phyloP scores from a whole-genome alignment of 1,284 basidiomycete genomes.

The Inonotus obliquus region DNA sequence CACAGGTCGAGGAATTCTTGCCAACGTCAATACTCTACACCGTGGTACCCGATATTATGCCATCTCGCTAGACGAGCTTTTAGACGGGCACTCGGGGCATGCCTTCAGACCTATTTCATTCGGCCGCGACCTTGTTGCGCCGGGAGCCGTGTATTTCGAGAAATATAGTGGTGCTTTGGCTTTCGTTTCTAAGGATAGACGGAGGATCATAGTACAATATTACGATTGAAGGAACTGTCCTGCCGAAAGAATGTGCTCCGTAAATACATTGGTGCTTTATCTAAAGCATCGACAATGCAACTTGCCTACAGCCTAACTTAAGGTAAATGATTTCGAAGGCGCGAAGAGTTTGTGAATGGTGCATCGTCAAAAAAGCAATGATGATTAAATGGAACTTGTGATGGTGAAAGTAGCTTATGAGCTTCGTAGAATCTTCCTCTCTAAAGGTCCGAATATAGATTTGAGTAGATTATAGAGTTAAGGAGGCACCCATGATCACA shows the following conservation, averaged over 20 bases:
- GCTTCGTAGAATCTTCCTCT: too few relatives aligned
- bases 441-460: too few relatives aligned
- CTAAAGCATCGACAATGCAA: too few relatives aligned
- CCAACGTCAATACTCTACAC: slow-evolving; percentile 6
- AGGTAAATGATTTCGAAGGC: neutral
- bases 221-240: slow-evolving; percentile 1
- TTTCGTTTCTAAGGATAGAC: neutral
- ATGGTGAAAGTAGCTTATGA: too few relatives aligned
- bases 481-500: too few relatives aligned
- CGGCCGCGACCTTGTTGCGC: slow-evolving; percentile 2
- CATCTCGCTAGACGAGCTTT: slow-evolving; percentile 1
- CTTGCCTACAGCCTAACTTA: too few relatives aligned
- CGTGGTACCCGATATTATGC: slow-evolving; percentile 1
- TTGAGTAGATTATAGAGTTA: too few relatives aligned
- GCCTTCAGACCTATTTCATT: neutral
- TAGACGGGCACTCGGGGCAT: neutral
- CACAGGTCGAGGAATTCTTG: slow-evolving; percentile 1
- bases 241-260: too few relatives aligned
- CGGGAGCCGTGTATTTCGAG: neutral
- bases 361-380: too few relatives aligned
- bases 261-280: neutral
- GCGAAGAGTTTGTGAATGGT: too few relatives aligned
- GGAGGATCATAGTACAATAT: neutral
- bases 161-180: neutral
- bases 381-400: too few relatives aligned